Percentiles rank a stretch among this genome's conserved stretches.
These are phyloP conservation scores for Forsythia viridissima DNA, from an alignment of 257 asterid genomes.

Conservation along the genomic window DNA sequence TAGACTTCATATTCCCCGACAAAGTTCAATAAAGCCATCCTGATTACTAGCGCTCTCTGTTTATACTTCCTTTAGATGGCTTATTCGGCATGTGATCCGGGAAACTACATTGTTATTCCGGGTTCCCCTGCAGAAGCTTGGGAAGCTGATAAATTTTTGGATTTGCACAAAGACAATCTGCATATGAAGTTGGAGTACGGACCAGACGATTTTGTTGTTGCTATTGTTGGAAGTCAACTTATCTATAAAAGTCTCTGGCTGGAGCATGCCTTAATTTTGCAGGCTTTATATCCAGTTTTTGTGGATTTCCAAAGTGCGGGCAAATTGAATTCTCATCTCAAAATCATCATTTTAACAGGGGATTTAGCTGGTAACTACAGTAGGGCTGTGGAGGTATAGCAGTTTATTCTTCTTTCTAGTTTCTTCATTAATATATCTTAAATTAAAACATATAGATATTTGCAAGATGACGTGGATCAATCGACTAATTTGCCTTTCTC, in stretches of 20 bases:
- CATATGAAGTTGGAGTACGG: conserved; percentile 38
- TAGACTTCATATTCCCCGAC: neutral
- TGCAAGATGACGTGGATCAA: neutral
- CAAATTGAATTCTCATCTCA: conserved; percentile 57
- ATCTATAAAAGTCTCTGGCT: conserved; percentile 82
- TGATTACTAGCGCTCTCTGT: conserved; percentile 7
- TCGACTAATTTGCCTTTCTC: neutral
- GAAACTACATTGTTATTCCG: conserved; percentile 87
- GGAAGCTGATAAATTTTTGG: conserved; percentile 49
- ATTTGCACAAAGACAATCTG: conserved; percentile 31
- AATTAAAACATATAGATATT: neutral
- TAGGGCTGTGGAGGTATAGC: conserved; percentile 66
- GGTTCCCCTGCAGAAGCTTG: conserved; percentile 79
- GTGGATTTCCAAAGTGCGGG: conserved; percentile 31
- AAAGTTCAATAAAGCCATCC: neutral
- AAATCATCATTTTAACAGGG: conserved; percentile 63
- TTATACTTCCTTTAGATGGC: conserved; percentile 58
- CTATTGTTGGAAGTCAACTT: conserved; percentile 74
- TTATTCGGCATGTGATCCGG: conserved; percentile 77
- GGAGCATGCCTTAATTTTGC: conserved; percentile 82
- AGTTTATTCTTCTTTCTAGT: neutral
- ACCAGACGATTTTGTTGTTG: conserved; percentile 56
- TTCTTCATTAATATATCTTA: neutral
- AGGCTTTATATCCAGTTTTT: conserved; percentile 66
- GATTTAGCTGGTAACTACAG: conserved; percentile 64